Evolutionary conservation across 2,329 filamentous ascomycete species (phyloP).

Genomic region (Diaporthe helianthi): DNA sequence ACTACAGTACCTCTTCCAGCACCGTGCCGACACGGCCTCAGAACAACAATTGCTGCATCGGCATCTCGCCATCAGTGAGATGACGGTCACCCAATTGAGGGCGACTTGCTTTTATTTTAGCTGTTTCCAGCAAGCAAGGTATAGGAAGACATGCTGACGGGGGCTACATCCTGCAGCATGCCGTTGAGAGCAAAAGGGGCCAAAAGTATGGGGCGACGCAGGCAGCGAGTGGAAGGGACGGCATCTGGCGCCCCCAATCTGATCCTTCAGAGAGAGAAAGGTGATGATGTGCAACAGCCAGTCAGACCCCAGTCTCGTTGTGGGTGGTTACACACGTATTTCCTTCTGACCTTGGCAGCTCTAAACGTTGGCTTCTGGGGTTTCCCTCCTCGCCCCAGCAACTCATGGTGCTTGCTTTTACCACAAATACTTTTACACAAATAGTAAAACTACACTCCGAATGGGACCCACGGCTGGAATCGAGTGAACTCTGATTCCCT

Average conservation of each 20-base stretch:
- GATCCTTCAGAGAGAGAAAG: not conserved
- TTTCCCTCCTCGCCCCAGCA: not conserved
- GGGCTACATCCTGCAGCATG: not conserved
- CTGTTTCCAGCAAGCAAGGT: not conserved
- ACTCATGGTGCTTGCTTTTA: no score
- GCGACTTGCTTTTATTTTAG: not conserved
- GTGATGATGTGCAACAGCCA: not conserved
- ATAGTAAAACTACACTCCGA: not conserved
- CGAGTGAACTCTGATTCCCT: not conserved
- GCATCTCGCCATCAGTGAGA: not conserved
- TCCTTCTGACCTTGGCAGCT: not conserved
- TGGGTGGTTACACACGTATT: not conserved
- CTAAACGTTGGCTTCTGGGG: not conserved
- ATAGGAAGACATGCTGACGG: not conserved
- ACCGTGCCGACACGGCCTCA: not conserved
- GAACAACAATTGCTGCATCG: not conserved
- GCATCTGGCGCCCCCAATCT: not conserved
- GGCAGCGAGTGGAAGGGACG: not conserved
- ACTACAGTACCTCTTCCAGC: not conserved
- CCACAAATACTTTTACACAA: not conserved
- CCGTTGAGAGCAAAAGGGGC: not conserved
- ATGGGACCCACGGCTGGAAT: not conserved
- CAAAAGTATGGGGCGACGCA: not conserved
- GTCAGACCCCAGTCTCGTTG: not conserved
- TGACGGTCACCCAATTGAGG: not conserved